phyloP scores from a whole-genome alignment of 257 asterid genomes.

The Nicotiana undulata region DNA sequence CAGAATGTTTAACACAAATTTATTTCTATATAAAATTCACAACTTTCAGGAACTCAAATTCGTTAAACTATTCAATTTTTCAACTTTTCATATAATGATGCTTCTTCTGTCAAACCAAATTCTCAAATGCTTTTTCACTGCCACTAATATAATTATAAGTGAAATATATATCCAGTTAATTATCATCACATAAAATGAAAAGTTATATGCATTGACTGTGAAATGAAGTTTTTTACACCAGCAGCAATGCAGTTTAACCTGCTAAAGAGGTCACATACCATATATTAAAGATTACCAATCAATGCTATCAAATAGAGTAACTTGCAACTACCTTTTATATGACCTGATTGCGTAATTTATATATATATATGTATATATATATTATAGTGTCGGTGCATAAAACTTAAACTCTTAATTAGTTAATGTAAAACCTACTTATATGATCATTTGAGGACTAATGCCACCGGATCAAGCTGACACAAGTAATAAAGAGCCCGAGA shows the following conservation, averaged over 20 bases:
- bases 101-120: background rate
- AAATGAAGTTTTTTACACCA: too few relatives aligned
- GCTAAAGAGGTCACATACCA: too few relatives aligned
- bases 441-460: background rate
- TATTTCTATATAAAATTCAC: background rate
- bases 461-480: background rate
- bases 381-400: background rate
- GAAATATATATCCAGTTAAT: background rate
- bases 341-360: background rate
- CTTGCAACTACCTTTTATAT: too few relatives aligned
- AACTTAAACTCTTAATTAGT: background rate
- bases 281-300: too few relatives aligned
- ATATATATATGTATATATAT: too few relatives aligned
- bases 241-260: too few relatives aligned
- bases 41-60: background rate
- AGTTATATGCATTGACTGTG: too few relatives aligned
- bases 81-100: background rate
- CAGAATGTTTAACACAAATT: background rate
- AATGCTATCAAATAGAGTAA: too few relatives aligned
- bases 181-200: background rate
- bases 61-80: background rate
- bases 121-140: background rate
- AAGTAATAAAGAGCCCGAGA: background rate
- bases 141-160: background rate
- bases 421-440: background rate